phyloP scores from a whole-genome alignment of 2,329 filamentous ascomycete species.

The Dactylellina leptospora region DNA sequence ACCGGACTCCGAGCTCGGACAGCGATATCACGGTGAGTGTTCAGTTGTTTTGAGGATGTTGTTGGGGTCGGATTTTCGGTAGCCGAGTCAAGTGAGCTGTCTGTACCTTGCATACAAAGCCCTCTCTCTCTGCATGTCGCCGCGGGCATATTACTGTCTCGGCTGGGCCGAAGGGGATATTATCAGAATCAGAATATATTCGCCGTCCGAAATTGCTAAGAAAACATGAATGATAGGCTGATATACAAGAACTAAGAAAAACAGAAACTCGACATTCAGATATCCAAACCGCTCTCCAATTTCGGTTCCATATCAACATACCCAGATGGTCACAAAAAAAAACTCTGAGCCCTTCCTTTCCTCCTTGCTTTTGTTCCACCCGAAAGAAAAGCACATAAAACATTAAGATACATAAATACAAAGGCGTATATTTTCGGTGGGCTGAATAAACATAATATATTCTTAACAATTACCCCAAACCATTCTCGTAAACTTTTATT shows the following conservation, averaged over 20 bases:
- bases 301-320: too few species aligned
- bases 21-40: slow-evolving; percentile 17
- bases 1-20: slow-evolving; percentile 49
- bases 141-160: not conserved
- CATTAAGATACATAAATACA: not conserved
- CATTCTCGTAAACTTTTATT: not conserved
- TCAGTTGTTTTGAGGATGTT: slow-evolving; percentile 30
- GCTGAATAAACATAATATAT: not conserved
- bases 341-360: too few species aligned
- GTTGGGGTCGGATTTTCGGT: slow-evolving; percentile 53
- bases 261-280: too few species aligned
- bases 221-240: too few species aligned
- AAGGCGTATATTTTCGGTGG: not conserved
- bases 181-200: too few species aligned
- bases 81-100: slow-evolving; percentile 23
- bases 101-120: slow-evolving; percentile 14
- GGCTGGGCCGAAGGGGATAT: not conserved
- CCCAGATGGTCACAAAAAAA: not conserved
- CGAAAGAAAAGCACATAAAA: too few species aligned
- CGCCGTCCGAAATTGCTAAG: too few species aligned
- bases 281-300: too few species aligned
- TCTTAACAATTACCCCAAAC: not conserved
- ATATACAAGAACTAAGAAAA: too few species aligned
- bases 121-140: not conserved
- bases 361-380: too few species aligned